phyloP scores from a whole-genome alignment of 441 rosid genomes.

The Populus hybrid region DNA sequence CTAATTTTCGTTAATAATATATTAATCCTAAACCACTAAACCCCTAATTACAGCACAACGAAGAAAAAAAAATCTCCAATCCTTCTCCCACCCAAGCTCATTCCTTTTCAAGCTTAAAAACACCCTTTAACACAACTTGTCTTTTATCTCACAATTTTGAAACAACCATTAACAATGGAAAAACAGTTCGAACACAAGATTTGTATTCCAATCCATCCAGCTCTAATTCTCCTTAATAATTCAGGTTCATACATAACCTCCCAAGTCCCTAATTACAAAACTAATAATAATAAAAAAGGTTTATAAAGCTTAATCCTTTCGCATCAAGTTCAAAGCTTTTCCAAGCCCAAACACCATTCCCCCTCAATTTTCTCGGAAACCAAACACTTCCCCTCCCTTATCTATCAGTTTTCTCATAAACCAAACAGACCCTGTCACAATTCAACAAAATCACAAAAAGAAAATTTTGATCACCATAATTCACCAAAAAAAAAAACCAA shows the following conservation, averaged over 20 bases:
- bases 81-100: not conserved
- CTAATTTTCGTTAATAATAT: not conserved
- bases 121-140: not conserved
- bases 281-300: not conserved
- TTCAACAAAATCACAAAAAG: not conserved
- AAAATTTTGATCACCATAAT: not conserved
- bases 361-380: conserved; percentile 1
- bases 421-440: not conserved
- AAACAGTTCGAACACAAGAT: not conserved
- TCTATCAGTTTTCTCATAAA: not conserved
- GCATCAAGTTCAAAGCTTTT: not conserved
- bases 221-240: not conserved
- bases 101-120: not conserved
- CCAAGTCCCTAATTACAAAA: not conserved
- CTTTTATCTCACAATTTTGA: not conserved
- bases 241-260: not conserved
- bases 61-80: not conserved
- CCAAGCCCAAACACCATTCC: not conserved
- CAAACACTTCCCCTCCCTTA: not conserved
- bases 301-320: not conserved
- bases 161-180: not conserved
- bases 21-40: not conserved
- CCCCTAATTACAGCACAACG: not conserved
- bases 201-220: not conserved
- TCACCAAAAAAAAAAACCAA: not conserved